Percentiles rank a stretch among this genome's conserved stretches.
These are phyloP conservation scores for Penicillium fimorum DNA, from an alignment of 495 filamentous ascomycete genomes.

Conservation along the genomic window DNA sequence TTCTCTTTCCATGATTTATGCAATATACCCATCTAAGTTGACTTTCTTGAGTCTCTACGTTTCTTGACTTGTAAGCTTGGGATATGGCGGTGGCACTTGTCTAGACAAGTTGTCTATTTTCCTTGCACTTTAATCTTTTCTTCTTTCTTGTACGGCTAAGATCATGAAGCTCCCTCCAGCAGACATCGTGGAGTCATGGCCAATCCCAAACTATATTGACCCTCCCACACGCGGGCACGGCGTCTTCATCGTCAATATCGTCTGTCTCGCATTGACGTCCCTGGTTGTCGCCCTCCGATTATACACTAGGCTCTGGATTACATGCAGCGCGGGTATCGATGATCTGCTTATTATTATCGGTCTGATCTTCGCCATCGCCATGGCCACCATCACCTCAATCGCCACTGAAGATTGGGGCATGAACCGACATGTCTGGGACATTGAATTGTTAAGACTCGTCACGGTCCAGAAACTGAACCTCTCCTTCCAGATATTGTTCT, in stretches of 20 bases:
- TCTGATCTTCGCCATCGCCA: slow-evolving; percentile 38
- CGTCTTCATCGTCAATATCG: slow-evolving; percentile 42
- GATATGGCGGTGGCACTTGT: neutral
- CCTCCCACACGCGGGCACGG: slow-evolving; percentile 50
- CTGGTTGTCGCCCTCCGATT: slow-evolving; percentile 45
- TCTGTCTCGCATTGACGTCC: slow-evolving; percentile 39
- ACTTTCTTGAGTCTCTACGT: neutral
- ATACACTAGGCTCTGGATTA: slow-evolving; percentile 48
- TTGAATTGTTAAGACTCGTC: slow-evolving; percentile 35
- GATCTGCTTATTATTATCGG: slow-evolving; percentile 48
- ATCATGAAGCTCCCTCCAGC: slow-evolving; percentile 46
- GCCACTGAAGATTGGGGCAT: slow-evolving; percentile 48
- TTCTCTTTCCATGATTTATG: neutral
- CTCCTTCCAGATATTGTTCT: slow-evolving; percentile 53
- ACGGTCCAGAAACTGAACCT: slow-evolving; percentile 47
- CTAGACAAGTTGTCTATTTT: slow-evolving; percentile 1
- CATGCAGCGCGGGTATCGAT: slow-evolving; percentile 48
- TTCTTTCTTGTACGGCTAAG: neutral
- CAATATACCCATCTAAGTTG: neutral
- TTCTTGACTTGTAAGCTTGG: neutral
- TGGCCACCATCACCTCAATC: slow-evolving; percentile 43
- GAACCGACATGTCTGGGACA: slow-evolving; percentile 58
- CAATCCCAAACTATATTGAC: slow-evolving; percentile 53
- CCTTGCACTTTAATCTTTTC: neutral
- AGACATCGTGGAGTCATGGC: slow-evolving; percentile 49